Evolutionary conservation across 345 rosid species (phyloP).

Genomic region (Turritis glabra): DNA sequence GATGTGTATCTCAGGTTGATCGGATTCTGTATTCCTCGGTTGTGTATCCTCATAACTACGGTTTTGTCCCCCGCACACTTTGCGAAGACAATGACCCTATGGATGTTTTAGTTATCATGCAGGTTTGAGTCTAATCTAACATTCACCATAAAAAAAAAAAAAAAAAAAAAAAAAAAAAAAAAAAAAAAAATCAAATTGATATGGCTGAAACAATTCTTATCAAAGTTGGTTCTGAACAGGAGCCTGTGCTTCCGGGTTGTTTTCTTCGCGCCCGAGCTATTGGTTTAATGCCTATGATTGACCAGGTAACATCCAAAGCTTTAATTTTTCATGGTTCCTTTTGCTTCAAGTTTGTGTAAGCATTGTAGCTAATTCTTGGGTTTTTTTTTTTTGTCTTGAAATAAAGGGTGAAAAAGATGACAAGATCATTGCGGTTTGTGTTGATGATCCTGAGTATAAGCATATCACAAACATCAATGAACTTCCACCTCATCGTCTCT

Average conservation of each 20-base stretch:
- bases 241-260: constrained; percentile 97
- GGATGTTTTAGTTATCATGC: constrained; percentile 97
- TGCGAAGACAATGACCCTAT: constrained; percentile 99
- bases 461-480: constrained; percentile 78
- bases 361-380: not conserved
- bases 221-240: constrained; percentile 39
- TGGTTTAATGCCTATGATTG: constrained; percentile 99
- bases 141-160: not conserved
- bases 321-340: not conserved
- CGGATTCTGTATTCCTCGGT: constrained; percentile 92
- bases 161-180: too few relatives aligned
- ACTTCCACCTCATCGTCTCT: constrained; percentile 91
- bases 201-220: not conserved
- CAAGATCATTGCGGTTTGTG: constrained; percentile 96
- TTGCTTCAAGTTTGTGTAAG: not conserved
- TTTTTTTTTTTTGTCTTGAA: not conserved
- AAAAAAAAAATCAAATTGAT: too few relatives aligned
- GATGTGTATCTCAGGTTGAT: constrained; percentile 65
- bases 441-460: constrained; percentile 96
- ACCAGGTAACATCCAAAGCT: constrained; percentile 48
- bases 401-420: constrained; percentile 96
- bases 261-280: constrained; percentile 91
- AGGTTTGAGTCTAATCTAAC: constrained; percentile 49
- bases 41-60: constrained; percentile 99
- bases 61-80: constrained; percentile 93